phyloP scores from a whole-genome alignment of 345 rosid species.

The Citrus maxima region DNA sequence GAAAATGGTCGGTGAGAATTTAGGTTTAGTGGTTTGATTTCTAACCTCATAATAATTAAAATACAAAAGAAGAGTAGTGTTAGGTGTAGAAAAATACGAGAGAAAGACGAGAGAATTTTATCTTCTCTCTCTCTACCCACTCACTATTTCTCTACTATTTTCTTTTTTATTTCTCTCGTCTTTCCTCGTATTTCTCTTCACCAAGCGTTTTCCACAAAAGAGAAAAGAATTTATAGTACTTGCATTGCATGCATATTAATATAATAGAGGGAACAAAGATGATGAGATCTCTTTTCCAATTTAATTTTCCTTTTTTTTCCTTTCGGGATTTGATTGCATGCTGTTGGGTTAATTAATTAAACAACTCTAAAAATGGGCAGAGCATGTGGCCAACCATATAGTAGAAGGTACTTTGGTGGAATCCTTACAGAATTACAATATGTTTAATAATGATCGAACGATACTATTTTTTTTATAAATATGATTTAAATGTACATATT shows the following conservation, averaged over 20 bases:
- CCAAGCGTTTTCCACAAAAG: too few relatives aligned
- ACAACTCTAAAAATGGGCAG: not conserved
- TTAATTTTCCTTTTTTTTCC: not conserved
- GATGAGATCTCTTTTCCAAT: slow-evolving; percentile 27
- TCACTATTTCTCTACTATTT: too few relatives aligned
- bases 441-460: too few relatives aligned
- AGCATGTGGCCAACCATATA: slow-evolving; percentile 30
- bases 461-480: too few relatives aligned
- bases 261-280: slow-evolving; percentile 11
- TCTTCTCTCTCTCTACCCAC: too few relatives aligned
- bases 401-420: too few relatives aligned
- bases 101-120: too few relatives aligned
- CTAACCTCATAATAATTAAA: not conserved
- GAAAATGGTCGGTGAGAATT: slow-evolving; percentile 3
- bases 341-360: not conserved
- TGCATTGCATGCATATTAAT: not conserved
- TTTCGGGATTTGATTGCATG: slow-evolving; percentile 30
- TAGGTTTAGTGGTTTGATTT: slow-evolving; percentile 1
- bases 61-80: not conserved
- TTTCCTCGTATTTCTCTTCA: too few relatives aligned
- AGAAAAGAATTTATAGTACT: not conserved
- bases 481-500: too few relatives aligned
- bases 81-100: too few relatives aligned
- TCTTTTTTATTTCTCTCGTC: too few relatives aligned
- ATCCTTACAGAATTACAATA: too few relatives aligned